Evolutionary conservation across 2,329 filamentous ascomycete species (phyloP).

Genomic region (Verruconis gallopava): DNA sequence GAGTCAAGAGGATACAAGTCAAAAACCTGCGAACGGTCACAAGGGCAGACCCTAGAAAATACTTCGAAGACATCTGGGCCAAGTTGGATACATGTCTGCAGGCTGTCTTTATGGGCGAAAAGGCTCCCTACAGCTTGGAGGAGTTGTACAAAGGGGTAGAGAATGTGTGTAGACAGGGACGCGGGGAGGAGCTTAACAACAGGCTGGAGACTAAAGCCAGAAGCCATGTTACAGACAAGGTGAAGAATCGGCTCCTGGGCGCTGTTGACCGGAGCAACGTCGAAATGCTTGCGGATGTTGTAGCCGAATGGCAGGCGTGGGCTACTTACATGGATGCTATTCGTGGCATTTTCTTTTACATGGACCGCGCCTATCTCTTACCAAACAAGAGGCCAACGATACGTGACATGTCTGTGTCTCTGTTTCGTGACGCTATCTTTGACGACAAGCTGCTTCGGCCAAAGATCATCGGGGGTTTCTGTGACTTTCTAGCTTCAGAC

Average conservation of each 20-base stretch:
- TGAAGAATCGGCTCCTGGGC: neutral
- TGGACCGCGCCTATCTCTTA: slow-evolving; percentile 80
- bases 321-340: slow-evolving; percentile 63
- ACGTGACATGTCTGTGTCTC: slow-evolving; percentile 63
- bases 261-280: slow-evolving; percentile 42
- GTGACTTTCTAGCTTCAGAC: slow-evolving; percentile 61
- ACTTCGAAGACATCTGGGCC: slow-evolving; percentile 62
- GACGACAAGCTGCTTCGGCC: slow-evolving; percentile 37
- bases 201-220: slow-evolving; percentile 55
- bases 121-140: slow-evolving; percentile 49
- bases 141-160: slow-evolving; percentile 83
- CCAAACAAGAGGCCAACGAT: slow-evolving; percentile 57
- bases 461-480: slow-evolving; percentile 56
- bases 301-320: slow-evolving; percentile 64
- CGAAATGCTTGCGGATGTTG: slow-evolving; percentile 47
- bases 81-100: slow-evolving; percentile 63
- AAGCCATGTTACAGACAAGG: slow-evolving; percentile 14
- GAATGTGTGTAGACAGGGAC: slow-evolving; percentile 72
- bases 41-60: slow-evolving; percentile 57
- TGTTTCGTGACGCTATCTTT: slow-evolving; percentile 57
- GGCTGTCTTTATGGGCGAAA: slow-evolving; percentile 55
- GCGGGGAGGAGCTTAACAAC: slow-evolving; percentile 53
- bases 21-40: slow-evolving; percentile 68
- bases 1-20: slow-evolving; percentile 78
- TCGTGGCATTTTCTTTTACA: slow-evolving; percentile 81